A percentile compares a stretch with the other conserved stretches of the same genome.
phyloP scores from a whole-genome alignment of 176 grass and related monocot genomes.

The Metroxylon sagu region DNA sequence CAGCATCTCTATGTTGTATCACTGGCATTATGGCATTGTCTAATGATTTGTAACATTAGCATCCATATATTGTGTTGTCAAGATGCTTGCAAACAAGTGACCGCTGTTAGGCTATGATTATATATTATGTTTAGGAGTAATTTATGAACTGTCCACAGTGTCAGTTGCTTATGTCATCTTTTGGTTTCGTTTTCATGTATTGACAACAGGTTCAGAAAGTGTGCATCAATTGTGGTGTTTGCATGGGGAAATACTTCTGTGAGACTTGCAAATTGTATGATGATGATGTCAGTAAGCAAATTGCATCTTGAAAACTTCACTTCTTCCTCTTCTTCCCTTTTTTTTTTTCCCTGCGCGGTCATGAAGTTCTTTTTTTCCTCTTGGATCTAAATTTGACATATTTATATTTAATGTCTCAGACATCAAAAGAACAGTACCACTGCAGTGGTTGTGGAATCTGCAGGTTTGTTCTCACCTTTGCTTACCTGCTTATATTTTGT shows the following conservation, averaged over 20 bases:
- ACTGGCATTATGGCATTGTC: too few relatives aligned
- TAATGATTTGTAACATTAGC: too few relatives aligned
- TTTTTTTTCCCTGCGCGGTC: background rate
- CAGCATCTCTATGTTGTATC: too few relatives aligned
- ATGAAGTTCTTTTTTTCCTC: too few relatives aligned
- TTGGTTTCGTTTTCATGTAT: background rate
- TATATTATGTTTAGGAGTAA: too few relatives aligned
- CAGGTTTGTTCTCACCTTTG: constrained; percentile 25
- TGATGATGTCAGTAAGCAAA: constrained; percentile 70
- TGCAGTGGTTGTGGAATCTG: constrained; percentile 89
- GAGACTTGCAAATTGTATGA: constrained; percentile 85
- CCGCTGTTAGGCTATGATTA: too few relatives aligned
- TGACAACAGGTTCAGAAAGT: constrained; percentile 46
- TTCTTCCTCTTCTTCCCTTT: background rate
- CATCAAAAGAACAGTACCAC: constrained; percentile 91
- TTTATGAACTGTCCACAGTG: background rate
- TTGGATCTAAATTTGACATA: background rate
- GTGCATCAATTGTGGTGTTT: constrained; percentile 69
- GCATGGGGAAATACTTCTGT: constrained; percentile 92
- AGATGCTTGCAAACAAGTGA: too few relatives aligned
- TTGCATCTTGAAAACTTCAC: background rate
- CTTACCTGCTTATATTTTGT: too few relatives aligned
- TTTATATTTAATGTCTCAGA: constrained; percentile 33
- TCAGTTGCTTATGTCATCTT: background rate
- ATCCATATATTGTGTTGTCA: too few relatives aligned